Evolutionary conservation across 176 grass and related monocot species (phyloP).

Genomic region (Panicum miliaceum): DNA sequence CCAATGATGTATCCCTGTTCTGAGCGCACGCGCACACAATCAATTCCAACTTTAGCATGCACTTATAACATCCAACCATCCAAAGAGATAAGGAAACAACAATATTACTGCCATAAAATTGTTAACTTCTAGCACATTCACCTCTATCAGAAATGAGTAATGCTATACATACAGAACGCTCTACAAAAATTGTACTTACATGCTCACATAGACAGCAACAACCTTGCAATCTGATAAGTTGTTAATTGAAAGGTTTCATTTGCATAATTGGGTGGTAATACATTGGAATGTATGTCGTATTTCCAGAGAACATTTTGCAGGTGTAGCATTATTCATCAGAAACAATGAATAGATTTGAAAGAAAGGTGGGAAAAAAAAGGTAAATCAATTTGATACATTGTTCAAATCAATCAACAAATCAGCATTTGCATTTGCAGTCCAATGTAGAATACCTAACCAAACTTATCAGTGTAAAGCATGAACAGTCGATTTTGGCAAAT

Average conservation of each 20-base stretch:
- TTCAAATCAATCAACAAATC: not conserved
- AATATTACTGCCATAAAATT: not conserved
- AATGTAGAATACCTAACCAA: not conserved
- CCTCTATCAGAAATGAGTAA: not conserved
- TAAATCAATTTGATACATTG: not conserved
- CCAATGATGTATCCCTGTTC: not conserved
- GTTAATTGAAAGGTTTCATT: not conserved
- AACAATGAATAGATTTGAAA: not conserved
- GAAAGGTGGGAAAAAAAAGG: not conserved
- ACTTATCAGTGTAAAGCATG: not conserved
- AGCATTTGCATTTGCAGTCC: not conserved
- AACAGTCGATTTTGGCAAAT: not conserved
- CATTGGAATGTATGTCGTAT: not conserved
- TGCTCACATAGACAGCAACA: not conserved
- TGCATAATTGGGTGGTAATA: not conserved
- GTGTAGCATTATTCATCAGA: not conserved
- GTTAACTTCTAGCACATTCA: not conserved
- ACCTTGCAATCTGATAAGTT: not conserved
- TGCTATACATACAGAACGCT: not conserved
- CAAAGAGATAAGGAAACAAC: not conserved
- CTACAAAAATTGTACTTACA: not conserved
- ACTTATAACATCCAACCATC: not conserved
- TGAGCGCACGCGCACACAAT: not conserved
- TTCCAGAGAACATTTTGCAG: not conserved
- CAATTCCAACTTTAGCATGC: not conserved